A percentile compares a stretch with the other conserved stretches of the same genome.
Evolutionary conservation across 345 rosid genomes (phyloP).

Genomic region (Aurinia saxatilis): DNA sequence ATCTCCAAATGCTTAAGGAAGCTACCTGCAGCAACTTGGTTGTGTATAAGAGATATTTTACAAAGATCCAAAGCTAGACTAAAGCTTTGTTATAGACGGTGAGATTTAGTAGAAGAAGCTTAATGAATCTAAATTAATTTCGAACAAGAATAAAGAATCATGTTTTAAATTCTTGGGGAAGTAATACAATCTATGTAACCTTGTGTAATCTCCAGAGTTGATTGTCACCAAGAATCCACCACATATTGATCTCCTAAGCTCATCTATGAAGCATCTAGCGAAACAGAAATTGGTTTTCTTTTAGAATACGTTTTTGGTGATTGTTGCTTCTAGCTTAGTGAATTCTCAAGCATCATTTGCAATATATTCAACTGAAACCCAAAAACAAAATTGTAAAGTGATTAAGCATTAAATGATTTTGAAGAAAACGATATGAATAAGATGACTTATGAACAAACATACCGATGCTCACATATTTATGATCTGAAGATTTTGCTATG

Average conservation of each 20-base stretch:
- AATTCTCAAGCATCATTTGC: slow-evolving; percentile 89
- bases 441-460: slow-evolving; percentile 9
- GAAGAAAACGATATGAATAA: not conserved
- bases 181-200: slow-evolving; percentile 10
- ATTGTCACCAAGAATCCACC: slow-evolving; percentile 7
- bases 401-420: not conserved
- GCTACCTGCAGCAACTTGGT: too few relatives aligned
- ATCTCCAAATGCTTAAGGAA: too few relatives aligned
- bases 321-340: slow-evolving; percentile 74
- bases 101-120: slow-evolving; percentile 8
- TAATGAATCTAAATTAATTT: not conserved
- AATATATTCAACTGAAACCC: slow-evolving; percentile 56
- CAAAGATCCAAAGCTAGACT: too few relatives aligned
- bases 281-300: not conserved
- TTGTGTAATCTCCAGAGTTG: slow-evolving; percentile 15
- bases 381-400: not conserved
- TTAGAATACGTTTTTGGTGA: slow-evolving; percentile 57
- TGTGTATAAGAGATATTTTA: too few relatives aligned
- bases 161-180: not conserved
- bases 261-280: not conserved
- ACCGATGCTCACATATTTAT: too few relatives aligned
- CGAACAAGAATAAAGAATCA: too few relatives aligned
- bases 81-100: slow-evolving; percentile 50
- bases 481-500: too few relatives aligned
- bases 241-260: not conserved